Percentiles rank a stretch among this genome's conserved stretches.
Conservation (phyloP, 176 grass and related monocot genomes). For the Hyparrhenia diplandra region DNA sequence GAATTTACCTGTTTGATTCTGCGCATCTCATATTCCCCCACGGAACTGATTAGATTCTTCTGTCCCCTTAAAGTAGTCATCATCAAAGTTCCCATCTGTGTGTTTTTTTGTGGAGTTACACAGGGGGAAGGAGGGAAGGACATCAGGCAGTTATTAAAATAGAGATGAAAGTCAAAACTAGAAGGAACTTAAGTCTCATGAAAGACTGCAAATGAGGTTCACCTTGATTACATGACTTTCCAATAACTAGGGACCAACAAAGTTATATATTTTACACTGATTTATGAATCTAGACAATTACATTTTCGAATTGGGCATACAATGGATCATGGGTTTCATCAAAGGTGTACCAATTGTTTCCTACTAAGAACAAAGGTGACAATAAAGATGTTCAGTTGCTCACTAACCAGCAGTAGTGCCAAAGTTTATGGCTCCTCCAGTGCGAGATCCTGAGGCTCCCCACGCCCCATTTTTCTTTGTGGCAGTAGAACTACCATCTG, state of each 20-base stretch:
- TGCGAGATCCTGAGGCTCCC: constrained; percentile 59
- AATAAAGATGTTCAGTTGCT: neutral
- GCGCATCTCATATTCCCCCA: constrained; percentile 89
- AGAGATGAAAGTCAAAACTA: neutral
- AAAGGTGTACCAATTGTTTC: neutral
- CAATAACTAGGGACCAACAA: neutral
- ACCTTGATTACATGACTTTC: neutral
- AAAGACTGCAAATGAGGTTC: neutral
- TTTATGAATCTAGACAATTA: neutral
- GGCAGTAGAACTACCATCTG: constrained; percentile 67
- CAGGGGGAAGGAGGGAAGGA: neutral
- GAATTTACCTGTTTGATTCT: constrained; percentile 77
- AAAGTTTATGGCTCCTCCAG: constrained; percentile 64
- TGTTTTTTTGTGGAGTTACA: neutral
- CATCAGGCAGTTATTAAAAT: neutral
- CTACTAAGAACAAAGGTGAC: neutral
- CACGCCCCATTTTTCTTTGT: constrained; percentile 75
- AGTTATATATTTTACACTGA: neutral
- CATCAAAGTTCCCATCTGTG: constrained; percentile 80
- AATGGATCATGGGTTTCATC: neutral
- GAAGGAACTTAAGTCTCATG: neutral
- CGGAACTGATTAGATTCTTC: constrained; percentile 83
- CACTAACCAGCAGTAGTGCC: constrained; percentile 71
- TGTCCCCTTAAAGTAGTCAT: constrained; percentile 84
- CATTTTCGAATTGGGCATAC: neutral